A percentile compares a stretch with the other conserved stretches of the same genome.
These are phyloP conservation scores for Rhodotorula sp. DNA, from an alignment of 1,284 basidiomycete genomes.

Conservation along the genomic window DNA sequence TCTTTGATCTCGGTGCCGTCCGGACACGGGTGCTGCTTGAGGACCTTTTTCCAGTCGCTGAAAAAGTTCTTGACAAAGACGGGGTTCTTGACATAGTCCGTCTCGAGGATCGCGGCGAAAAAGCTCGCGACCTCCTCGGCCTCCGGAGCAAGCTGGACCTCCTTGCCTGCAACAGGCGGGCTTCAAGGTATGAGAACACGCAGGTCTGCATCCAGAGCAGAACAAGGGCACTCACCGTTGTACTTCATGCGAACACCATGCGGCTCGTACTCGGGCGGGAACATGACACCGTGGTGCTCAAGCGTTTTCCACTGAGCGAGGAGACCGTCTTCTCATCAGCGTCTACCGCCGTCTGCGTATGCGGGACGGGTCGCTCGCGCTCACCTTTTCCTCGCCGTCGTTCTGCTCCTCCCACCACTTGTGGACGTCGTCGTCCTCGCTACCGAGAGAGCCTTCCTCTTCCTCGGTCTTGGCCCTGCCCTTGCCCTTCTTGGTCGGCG, in stretches of 20 bases:
- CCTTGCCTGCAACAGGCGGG: constrained; percentile 60
- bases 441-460: constrained; percentile 28
- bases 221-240: constrained; percentile 61
- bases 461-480: constrained; percentile 43
- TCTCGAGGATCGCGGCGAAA: constrained; percentile 88
- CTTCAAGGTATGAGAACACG: not conserved
- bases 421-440: constrained; percentile 61
- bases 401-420: constrained; percentile 79
- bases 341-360: not conserved
- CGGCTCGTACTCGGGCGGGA: constrained; percentile 92
- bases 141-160: constrained; percentile 74
- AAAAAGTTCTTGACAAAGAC: constrained; percentile 97
- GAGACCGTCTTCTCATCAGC: not conserved
- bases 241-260: constrained; percentile 90
- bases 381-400: constrained; percentile 37
- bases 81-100: constrained; percentile 84
- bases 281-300: constrained; percentile 90
- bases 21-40: constrained; percentile 76
- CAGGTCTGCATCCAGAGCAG: not conserved
- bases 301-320: constrained; percentile 80
- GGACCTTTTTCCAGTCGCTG: constrained; percentile 74
- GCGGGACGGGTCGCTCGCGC: not conserved
- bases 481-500: constrained; percentile 49
- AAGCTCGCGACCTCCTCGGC: constrained; percentile 97
- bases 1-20: constrained; percentile 73